These are phyloP conservation scores for Diplodia scrobiculata DNA, from an alignment of 2,329 filamentous ascomycete genomes.

Conservation along the genomic window DNA sequence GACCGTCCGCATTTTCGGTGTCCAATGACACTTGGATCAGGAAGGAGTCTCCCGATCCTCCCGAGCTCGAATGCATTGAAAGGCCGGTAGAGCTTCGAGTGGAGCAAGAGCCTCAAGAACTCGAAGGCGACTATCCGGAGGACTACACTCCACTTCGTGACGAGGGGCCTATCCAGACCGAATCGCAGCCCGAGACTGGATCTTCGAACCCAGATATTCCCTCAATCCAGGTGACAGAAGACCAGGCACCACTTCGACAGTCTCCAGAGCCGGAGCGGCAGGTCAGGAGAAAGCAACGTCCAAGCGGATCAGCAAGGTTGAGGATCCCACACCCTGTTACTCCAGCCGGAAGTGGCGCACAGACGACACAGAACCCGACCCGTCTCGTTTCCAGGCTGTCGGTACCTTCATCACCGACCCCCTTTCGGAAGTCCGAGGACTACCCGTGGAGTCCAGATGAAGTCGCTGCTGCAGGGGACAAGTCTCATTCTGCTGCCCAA, in stretches of 20 bases:
- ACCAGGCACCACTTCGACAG: background rate
- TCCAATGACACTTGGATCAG: slow-evolving; percentile 1
- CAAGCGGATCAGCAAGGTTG: background rate
- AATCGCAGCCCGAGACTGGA: background rate
- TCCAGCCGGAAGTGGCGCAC: background rate
- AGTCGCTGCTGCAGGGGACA: background rate
- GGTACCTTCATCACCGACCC: background rate
- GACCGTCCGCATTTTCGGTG: background rate
- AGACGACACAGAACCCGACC: background rate
- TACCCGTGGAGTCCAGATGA: slow-evolving; percentile 4
- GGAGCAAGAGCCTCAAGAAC: slow-evolving; percentile 1
- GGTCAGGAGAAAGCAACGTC: background rate
- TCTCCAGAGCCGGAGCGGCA: background rate
- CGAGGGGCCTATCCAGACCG: background rate
- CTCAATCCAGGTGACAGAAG: background rate
- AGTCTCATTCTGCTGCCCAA: background rate
- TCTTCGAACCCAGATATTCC: background rate
- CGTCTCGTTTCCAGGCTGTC: background rate
- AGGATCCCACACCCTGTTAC: background rate
- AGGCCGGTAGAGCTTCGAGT: background rate
- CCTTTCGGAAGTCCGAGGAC: background rate
- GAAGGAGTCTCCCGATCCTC: background rate
- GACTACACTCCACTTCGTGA: background rate
- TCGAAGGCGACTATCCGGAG: slow-evolving; percentile 8
- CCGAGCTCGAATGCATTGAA: slow-evolving; percentile 2